phyloP scores from a whole-genome alignment of 1,284 basidiomycete genomes.

The Retiboletus flavoniger region DNA sequence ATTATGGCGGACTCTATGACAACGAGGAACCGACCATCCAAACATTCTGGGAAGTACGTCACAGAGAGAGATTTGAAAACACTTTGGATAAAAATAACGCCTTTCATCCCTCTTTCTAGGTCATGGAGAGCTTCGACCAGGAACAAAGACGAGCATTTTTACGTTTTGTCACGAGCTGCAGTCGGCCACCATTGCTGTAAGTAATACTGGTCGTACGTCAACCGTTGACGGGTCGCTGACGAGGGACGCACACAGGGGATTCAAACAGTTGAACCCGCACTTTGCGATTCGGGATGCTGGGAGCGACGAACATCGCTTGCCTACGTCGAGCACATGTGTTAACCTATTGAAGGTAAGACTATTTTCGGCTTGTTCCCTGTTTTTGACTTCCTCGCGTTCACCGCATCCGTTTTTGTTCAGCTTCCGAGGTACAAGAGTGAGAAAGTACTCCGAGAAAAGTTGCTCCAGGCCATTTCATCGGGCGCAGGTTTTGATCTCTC shows the following conservation, averaged over 20 bases:
- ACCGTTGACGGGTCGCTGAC: neutral
- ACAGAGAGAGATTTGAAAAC: neutral
- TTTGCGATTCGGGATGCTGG: conserved; percentile 85
- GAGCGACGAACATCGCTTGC: conserved; percentile 70
- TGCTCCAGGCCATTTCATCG: conserved; percentile 83
- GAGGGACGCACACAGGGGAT: conserved; percentile 54
- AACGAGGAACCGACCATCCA: conserved; percentile 68
- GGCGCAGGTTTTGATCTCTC: conserved; percentile 90
- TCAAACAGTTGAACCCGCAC: conserved; percentile 81
- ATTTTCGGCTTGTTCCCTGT: neutral
- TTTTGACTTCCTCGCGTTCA: neutral
- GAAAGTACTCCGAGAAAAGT: conserved; percentile 63
- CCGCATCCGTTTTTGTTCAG: conserved; percentile 36
- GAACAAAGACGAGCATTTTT: conserved; percentile 72
- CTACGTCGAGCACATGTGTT: conserved; percentile 82
- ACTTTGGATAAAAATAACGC: conserved; percentile 1
- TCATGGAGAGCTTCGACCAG: conserved; percentile 71
- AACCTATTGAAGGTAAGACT: conserved; percentile 75
- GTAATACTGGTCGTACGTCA: conserved; percentile 25
- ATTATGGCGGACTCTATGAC: conserved; percentile 77
- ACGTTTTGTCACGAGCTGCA: conserved; percentile 89
- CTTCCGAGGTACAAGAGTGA: conserved; percentile 70
- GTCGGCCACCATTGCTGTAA: conserved; percentile 81
- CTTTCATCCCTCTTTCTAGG: conserved; percentile 39
- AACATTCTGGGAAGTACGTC: conserved; percentile 71